Evolutionary conservation across 202 grass and related monocot species (phyloP), one percentile per base, ranked within the genome.

Genomic region (Zizania palustris): DNA sequence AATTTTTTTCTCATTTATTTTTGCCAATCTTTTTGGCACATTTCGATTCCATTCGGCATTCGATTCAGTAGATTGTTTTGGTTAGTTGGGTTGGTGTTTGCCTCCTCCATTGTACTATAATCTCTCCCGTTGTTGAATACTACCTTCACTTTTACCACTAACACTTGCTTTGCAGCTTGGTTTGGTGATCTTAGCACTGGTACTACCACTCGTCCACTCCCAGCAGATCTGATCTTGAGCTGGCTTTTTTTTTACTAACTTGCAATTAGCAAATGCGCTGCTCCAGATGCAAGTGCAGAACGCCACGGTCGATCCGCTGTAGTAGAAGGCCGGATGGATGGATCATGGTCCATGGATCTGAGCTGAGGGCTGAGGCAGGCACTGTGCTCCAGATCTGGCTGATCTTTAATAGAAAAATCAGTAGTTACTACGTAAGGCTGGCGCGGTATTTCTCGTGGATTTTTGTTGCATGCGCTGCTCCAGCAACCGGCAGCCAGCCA

Each of bases 21-120:
- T 5, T 8, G 51, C 6, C 4, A 18, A 34, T 1, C 40, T 59
- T 3, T 4, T 19, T 4, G 9, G 7, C 6, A 28, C 16, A 40
- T 60, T 69, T 62, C 40, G 7, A 69, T 85, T 86, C 77, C 71
- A 64, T 80, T 69, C 46, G 70, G 57, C 80, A 79, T 79, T 83
- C 62, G 68, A 83, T 87, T 79, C 69, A 33, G 79, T 87, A 88
- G 76, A 84, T 88, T 79, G 75, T 72, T 72, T 80, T 87, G 49
- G 57, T 41, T 80, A 70, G 64, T 11, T 45, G 57, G 71, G 68
- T 69, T 41, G 73, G 46, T 62, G 69, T 3, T 72, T 70, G 84
- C 28, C 46, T 56, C 53, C 46, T 45, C 85, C 84, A n/a, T 77
- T 80, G 79, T 87, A 55, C 51, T 19, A 82, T 65, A 75, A 84